Evolutionary conservation across 176 grass and related monocot species (phyloP), one percentile per base, ranked within the genome.

Genomic region (Alopecurus myosuroides): DNA sequence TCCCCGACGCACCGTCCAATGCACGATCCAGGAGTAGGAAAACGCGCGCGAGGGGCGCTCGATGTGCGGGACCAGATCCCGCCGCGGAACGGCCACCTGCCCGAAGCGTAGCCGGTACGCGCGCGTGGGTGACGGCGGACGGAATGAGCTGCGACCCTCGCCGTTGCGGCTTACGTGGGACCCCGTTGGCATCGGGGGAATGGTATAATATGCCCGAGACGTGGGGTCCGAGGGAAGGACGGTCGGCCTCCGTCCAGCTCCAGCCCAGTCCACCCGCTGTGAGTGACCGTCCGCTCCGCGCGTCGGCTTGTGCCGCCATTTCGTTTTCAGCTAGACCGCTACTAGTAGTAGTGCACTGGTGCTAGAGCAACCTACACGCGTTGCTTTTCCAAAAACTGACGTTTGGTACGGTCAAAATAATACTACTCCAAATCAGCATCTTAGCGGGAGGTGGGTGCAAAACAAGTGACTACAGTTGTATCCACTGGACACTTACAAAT

Each of bases 91-190:
- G 30, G 18, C 80, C 68, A 76, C 58, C 82, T 76, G 82, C 68
- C 57, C 87, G 14, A 78, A 81, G 73, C 77, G 85, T 86, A 86
- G 44, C 85, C 65, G 63, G 61, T 87, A 80, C 88, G 88, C 78
- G 69, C 62, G 83, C 77, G 7, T 71, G 83, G 81, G 4, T 51
- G 77, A 68, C 70, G 58, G 9, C 40, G 70, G 82, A 36, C 55
- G 17, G 19, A 22, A 22, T 23, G 46, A 22, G 22, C 29, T 76
- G 70, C 61, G 70, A 50, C 69, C 66, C 37, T 0, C 7, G 37
- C 48, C 56, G 73, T 36, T 77, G 48, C 78, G 28, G 58, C 19
- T 25, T 31, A 29, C 25, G 37, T 45, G 84, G 64, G 35, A 46
- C 33, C 64, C 13, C 6, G 6, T 9, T 44, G 28, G 72, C 29